These are phyloP conservation scores for Venturia nashicola DNA, from an alignment of 2,329 filamentous ascomycete genomes.

Conservation along the genomic window DNA sequence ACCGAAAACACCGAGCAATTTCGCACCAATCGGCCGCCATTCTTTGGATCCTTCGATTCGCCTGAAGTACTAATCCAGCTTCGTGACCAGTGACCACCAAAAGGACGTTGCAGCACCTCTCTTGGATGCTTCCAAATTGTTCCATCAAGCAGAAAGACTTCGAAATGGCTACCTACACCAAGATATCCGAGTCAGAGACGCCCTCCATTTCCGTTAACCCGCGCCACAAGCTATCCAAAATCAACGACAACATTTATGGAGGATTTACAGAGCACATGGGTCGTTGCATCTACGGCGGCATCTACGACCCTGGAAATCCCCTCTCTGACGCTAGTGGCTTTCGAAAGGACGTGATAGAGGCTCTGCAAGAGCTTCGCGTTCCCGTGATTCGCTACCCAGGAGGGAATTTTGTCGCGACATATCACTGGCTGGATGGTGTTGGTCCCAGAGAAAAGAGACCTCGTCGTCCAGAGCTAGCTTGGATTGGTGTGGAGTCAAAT, in stretches of 20 bases:
- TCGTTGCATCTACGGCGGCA: slow-evolving; percentile 75
- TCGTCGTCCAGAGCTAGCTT: slow-evolving; percentile 58
- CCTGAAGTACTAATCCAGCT: neutral
- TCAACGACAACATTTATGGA: slow-evolving; percentile 71
- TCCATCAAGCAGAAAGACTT: neutral
- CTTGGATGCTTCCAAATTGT: neutral
- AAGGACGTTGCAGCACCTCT: neutral
- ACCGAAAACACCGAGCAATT: neutral
- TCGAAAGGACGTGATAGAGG: slow-evolving; percentile 64
- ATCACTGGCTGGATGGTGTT: slow-evolving; percentile 75
- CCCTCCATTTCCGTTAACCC: slow-evolving; percentile 56
- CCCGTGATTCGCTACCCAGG: slow-evolving; percentile 73
- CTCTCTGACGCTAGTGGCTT: slow-evolving; percentile 66
- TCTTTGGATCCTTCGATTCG: neutral
- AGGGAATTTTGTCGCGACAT: slow-evolving; percentile 75
- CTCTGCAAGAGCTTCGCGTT: slow-evolving; percentile 59
- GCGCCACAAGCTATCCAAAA: slow-evolving; percentile 53
- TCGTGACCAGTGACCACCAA: slow-evolving; percentile 4
- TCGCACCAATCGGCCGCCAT: neutral
- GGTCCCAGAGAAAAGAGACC: slow-evolving; percentile 61
- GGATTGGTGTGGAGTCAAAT: slow-evolving; percentile 66
- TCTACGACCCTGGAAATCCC: slow-evolving; percentile 65
- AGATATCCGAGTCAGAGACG: slow-evolving; percentile 46
- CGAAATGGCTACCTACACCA: slow-evolving; percentile 62
- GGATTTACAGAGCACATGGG: slow-evolving; percentile 87